Evolutionary conservation across 768 basidiomycete genomes (phyloP).

Genomic region (Psilocybe cubensis): DNA sequence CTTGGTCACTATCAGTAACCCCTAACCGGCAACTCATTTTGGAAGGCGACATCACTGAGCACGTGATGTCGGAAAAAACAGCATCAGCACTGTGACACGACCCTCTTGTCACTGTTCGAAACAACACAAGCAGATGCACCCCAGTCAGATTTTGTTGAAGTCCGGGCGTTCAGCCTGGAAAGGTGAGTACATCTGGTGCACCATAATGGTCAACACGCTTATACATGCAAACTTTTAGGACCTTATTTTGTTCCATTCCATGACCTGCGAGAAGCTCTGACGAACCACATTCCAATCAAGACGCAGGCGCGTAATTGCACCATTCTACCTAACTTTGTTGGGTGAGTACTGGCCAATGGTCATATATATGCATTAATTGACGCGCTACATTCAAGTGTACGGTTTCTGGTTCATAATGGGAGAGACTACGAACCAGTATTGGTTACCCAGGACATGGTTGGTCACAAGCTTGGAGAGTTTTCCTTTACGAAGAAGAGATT

Average conservation of each 20-base stretch:
- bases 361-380: neutral
- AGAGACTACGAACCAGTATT: conserved; percentile 85
- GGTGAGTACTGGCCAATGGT: conserved; percentile 50
- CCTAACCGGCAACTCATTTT: no score
- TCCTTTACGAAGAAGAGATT: conserved; percentile 88
- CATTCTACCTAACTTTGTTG: conserved; percentile 94
- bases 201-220: neutral
- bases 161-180: conserved; percentile 86
- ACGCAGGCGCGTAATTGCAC: conserved; percentile 91
- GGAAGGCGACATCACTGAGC: neutral
- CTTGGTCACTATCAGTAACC: no score
- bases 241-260: conserved; percentile 96
- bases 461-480: conserved; percentile 97
- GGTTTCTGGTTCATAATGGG: conserved; percentile 95
- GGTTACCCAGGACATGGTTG: conserved; percentile 97
- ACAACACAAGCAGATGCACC: conserved; percentile 51
- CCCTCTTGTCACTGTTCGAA: conserved; percentile 9
- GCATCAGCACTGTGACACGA: neutral
- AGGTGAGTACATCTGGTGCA: conserved; percentile 44
- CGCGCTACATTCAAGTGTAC: conserved; percentile 50
- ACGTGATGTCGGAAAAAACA: conserved; percentile 13
- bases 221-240: conserved; percentile 52
- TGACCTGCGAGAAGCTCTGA: conserved; percentile 78
- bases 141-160: conserved; percentile 59
- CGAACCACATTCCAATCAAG: conserved; percentile 82